These are phyloP conservation scores for Leccinum imitatum DNA, from an alignment of 768 basidiomycete species.

Conservation along the genomic window DNA sequence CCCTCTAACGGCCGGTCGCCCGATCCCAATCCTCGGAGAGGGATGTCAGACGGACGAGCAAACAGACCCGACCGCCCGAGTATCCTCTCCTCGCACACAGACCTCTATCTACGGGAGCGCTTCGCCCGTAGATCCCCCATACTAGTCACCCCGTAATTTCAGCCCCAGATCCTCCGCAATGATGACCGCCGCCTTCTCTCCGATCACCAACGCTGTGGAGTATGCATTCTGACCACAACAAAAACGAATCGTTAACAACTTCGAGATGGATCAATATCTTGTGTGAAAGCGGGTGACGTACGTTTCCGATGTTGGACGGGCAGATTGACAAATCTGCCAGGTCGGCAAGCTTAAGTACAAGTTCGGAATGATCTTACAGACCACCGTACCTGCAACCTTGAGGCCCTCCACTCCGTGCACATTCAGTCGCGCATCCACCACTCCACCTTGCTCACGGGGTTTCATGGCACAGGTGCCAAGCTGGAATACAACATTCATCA, in stretches of 20 bases:
- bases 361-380: too few species aligned
- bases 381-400: constrained; percentile 17
- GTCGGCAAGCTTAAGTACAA: not conserved
- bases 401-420: constrained; percentile 15
- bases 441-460: constrained; percentile 5
- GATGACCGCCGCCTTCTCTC: not conserved
- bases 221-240: not conserved
- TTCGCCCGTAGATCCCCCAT: too few species aligned
- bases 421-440: constrained; percentile 14
- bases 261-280: not conserved
- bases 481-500: not conserved
- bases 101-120: too few species aligned
- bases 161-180: not conserved
- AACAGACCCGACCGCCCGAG: too few species aligned
- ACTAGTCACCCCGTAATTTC: not conserved
- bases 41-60: too few species aligned
- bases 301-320: constrained; percentile 11
- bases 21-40: too few species aligned
- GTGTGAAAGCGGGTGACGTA: not conserved
- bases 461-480: constrained; percentile 67
- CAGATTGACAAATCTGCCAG: constrained; percentile 5
- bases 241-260: not conserved
- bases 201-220: not conserved
- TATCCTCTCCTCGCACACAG: too few species aligned
- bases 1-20: too few species aligned